Evolutionary conservation across 2,329 filamentous ascomycete species (phyloP), one percentile per base, ranked within the genome.

Genomic region (Tetracladium maxilliforme): DNA sequence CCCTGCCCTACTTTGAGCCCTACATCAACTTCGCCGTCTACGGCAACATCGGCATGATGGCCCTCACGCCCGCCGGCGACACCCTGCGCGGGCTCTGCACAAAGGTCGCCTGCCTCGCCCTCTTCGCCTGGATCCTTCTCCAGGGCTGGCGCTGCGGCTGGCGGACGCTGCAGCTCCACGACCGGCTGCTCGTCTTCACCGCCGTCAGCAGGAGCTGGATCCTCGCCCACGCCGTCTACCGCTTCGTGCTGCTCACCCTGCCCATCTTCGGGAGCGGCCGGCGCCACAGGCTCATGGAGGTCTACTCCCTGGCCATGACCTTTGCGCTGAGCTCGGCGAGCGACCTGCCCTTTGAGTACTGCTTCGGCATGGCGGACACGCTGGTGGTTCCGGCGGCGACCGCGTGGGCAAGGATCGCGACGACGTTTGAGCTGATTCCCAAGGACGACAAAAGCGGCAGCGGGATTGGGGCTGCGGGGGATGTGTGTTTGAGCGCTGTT

Each of bases 121-220:
- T 33, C 23, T 33, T 31, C 23, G 22, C 29, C 24, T 33, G 31
- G 31, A 31, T 33, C 12, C 23, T 33, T 18, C 31, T 26, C 15
- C 31, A 29, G 27, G 31, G 31, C 14, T 21, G 27, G 23, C 29
- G 23, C 21, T 33, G 11, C 24, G 27, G 31, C 31, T 38, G 36
- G 36, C 36, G 36, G 31, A 37, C 36, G 24, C 19, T 38, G 22
- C 22, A 25, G 24, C 28, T 38, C 31, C 35, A 32, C 21, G n/a
- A 23, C 25, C 27, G 31, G 22, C 26, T 36, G 19, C 38, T 39
- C 24, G 34, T 36, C 30, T 39, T 39, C 25, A 39, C 35, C 29
- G 32, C 36, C 20, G 33, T 35, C 21, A 39, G 33, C 33, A 38
- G 36, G 28, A 36, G 35, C 23, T 39, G 36, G 36, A 38, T 39